phyloP scores from a whole-genome alignment of 305 asterid species.

The Solanum hybrid region DNA sequence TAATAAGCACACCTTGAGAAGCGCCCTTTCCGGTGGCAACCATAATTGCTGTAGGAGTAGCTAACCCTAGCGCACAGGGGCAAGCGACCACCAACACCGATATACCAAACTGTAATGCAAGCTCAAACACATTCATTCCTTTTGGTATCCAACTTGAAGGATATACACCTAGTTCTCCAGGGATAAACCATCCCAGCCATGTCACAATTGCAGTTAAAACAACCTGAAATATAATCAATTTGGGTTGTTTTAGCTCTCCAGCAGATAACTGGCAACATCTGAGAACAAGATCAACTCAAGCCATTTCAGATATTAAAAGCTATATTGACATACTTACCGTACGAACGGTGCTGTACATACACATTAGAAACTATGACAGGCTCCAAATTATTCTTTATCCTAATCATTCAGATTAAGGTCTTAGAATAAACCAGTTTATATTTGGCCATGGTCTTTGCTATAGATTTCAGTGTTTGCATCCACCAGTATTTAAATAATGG shows the following conservation, averaged over 20 bases:
- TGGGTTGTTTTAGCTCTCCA: not conserved
- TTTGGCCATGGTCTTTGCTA: not conserved
- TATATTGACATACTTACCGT: not conserved
- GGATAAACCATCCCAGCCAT: constrained; percentile 83
- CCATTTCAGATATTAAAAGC: not conserved
- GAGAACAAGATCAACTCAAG: not conserved
- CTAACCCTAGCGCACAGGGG: constrained; percentile 96
- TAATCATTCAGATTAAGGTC: not conserved
- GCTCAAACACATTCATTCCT: constrained; percentile 77
- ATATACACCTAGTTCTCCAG: constrained; percentile 56
- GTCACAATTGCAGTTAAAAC: constrained; percentile 63
- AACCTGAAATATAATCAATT: constrained; percentile 36
- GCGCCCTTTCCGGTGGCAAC: constrained; percentile 99
- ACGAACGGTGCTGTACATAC: not conserved
- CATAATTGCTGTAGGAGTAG: constrained; percentile 99
- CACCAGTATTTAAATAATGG: not conserved
- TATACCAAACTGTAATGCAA: constrained; percentile 85
- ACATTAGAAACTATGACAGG: not conserved
- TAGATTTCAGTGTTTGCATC: not conserved
- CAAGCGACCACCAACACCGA: constrained; percentile 96
- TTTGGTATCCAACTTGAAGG: constrained; percentile 80
- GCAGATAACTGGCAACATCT: not conserved
- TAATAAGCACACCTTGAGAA: constrained; percentile 84
- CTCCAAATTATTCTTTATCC: not conserved
- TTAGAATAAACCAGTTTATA: not conserved